Base-by-base conservation (phyloP, 73 alveolate species). In the Symbiodinium pilosum region DNA sequence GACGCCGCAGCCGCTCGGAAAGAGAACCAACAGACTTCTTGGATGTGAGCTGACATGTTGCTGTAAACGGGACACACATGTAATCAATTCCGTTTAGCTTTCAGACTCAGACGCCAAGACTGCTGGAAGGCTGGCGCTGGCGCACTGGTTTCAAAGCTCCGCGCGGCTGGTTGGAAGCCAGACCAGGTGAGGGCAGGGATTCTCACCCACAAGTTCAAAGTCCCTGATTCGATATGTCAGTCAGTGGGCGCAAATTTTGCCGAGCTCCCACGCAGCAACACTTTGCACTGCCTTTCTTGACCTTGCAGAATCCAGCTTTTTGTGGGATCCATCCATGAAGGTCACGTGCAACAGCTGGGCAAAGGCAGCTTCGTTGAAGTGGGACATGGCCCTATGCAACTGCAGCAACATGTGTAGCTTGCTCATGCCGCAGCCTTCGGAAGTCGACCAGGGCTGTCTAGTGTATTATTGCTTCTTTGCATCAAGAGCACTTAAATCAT, bases 311-410 rank as follows among this genome's bases (percentile, higher is more conserved):
- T n/a, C n/a, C n/a, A n/a, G n/a, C n/a, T n/a, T n/a, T n/a, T n/a
- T n/a, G n/a, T n/a, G n/a, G n/a, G n/a, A n/a, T n/a, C n/a, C n/a
- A n/a, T n/a, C n/a, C n/a, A n/a, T 16, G 16, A 26, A 64, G 81
- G 81, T 64, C 20, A 64, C 81, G 2, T 73, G 24, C 85, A 73
- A 73, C 85, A 73, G 85, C 85, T 73, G 41, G 43, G 85, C 85
- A 7, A 73, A 73, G 85, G 85, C 85, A 28, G 84, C 40, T n/a
- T 20, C 32, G 81, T 28, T 21, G 34, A 5, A 54, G 64, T 16
- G 69, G 69, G 69, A 4, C n/a, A 28, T 52, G 69, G 69, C 64
- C 7, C 7, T 7, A 16, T 16, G 68, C 68, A 51, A 51, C 21
- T 24, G 21, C 12, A 16, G 0, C 68, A 51, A 24, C 21, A 24